Evolutionary conservation across 768 basidiomycete species (phyloP).

Genomic region (Suillus cothurnatus): DNA sequence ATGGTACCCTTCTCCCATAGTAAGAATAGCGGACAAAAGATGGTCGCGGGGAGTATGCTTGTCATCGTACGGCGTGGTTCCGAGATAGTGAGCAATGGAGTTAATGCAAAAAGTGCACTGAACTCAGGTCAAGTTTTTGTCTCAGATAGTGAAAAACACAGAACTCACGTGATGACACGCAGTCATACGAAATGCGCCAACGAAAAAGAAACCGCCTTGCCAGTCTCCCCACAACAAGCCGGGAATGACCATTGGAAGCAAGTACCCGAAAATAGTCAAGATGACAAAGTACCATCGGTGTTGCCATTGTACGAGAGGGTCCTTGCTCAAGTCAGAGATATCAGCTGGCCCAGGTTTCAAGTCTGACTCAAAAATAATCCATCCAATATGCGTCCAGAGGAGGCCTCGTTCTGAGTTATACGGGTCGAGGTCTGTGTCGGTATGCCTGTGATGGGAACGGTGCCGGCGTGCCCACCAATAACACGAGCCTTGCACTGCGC

Average conservation of each 20-base stretch:
- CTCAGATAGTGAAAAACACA: slow-evolving; percentile 4
- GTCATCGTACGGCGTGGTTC: slow-evolving; percentile 82
- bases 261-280: slow-evolving; percentile 63
- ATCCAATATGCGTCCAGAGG: slow-evolving; percentile 81
- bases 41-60: slow-evolving; percentile 76
- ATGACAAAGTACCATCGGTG: slow-evolving; percentile 73
- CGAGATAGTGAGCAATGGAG: slow-evolving; percentile 85
- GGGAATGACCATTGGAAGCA: slow-evolving; percentile 68
- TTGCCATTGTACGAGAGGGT: slow-evolving; percentile 75
- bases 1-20: slow-evolving; percentile 71
- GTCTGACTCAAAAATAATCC: slow-evolving; percentile 80
- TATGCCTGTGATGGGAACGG: slow-evolving; percentile 82
- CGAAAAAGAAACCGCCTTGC: slow-evolving; percentile 76
- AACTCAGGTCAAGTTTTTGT: slow-evolving; percentile 11
- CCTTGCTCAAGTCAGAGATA: slow-evolving; percentile 68
- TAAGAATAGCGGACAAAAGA: slow-evolving; percentile 78
- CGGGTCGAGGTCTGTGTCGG: slow-evolving; percentile 85
- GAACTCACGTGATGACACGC: slow-evolving; percentile 79
- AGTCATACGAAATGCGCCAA: slow-evolving; percentile 68
- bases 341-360: slow-evolving; percentile 73
- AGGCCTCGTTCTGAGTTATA: slow-evolving; percentile 80
- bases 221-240: slow-evolving; percentile 77
- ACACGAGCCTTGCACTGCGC: slow-evolving; percentile 85
- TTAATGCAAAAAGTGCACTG: slow-evolving; percentile 90
- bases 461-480: slow-evolving; percentile 87